Percentiles rank a stretch among this genome's conserved stretches.
Evolutionary conservation across 805 yeast genomes (phyloP).

Genomic region (Nakazawaea wyomingensis): DNA sequence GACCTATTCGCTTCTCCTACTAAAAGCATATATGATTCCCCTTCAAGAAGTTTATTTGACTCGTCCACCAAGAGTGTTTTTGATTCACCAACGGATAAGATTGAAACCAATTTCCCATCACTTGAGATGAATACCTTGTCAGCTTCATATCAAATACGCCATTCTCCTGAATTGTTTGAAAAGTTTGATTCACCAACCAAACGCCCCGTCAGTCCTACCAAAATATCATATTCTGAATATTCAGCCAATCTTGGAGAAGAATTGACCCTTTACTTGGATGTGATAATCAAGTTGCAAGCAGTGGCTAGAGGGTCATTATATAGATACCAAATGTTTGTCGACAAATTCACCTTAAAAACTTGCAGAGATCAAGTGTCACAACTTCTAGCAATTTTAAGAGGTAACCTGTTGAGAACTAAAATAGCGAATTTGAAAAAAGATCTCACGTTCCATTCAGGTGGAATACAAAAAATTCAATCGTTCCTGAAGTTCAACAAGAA

Average conservation of each 20-base stretch:
- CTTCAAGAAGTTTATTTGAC: not conserved
- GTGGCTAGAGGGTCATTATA: constrained; percentile 62
- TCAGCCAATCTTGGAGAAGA: constrained; percentile 4
- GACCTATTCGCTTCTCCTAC: not conserved
- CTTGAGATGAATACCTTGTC: not conserved
- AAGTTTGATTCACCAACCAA: not conserved
- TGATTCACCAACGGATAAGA: not conserved
- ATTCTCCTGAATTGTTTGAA: not conserved
- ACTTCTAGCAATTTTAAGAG: constrained; percentile 50
- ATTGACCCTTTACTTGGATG: constrained; percentile 9
- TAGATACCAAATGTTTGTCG: constrained; percentile 60
- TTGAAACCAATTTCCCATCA: not conserved
- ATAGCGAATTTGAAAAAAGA: constrained; percentile 18
- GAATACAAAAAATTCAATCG: constrained; percentile 36
- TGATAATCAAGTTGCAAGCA: constrained; percentile 56
- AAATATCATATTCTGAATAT: not conserved
- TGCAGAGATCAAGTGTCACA: constrained; percentile 44
- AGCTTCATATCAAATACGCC: not conserved
- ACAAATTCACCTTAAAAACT: constrained; percentile 54
- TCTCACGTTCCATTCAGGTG: constrained; percentile 20
- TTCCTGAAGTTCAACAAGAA: constrained; percentile 25
- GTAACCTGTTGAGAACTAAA: constrained; percentile 29
- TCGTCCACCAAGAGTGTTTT: not conserved
- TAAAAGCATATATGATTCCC: not conserved
- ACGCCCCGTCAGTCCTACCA: not conserved